Base-by-base conservation (phyloP, 1,284 basidiomycete genomes). In the Cryptococcus neoformans region DNA sequence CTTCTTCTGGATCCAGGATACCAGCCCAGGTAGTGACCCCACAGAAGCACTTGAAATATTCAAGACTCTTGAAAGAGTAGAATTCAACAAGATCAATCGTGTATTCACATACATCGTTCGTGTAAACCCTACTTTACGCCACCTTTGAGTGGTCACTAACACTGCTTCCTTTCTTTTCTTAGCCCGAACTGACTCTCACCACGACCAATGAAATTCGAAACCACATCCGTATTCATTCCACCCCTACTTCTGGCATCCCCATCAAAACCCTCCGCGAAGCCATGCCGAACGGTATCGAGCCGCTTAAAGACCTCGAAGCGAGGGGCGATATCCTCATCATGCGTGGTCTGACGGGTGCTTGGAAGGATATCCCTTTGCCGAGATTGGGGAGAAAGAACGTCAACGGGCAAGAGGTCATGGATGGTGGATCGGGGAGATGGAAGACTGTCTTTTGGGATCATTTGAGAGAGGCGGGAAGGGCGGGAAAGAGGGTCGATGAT, bases 401-500 rank as follows among this genome's bases (percentile, higher is more conserved):
- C 35, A 61, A 62, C 51, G 74, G 72, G 2, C 34, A 65, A 47
- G 58, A 61, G 34, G 54, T 73, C 28, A 68, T 64, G 50, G 69
- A 64, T 12, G 71, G 72, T 1, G 66, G 69, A 3, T 61, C 54
- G 9, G 66, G 64, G 51, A 65, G 73, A 48, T 74, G 70, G 65
- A 64, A 65, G 55, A 69, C 60, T 1, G 64, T 77, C 9, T 76
- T 72, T 54, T 78, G 72, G 74, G 76, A 78, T 63, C 66, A 70
- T 47, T 55, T 70, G 35, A 61, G 65, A 41, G 75, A 75, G 55
- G 56, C 67, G 8, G 72, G 69, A 2, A 58, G 68, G 11, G 67
- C 75, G 3, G 67, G 64, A 2, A 64, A 69, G 44, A 63, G 70
- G 14, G 68, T 75, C 1, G 74, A 75, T 39, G 70, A 76, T 38